Conservation (phyloP, 208 protist genomes). For the Trypanosoma platydactyli region DNA sequence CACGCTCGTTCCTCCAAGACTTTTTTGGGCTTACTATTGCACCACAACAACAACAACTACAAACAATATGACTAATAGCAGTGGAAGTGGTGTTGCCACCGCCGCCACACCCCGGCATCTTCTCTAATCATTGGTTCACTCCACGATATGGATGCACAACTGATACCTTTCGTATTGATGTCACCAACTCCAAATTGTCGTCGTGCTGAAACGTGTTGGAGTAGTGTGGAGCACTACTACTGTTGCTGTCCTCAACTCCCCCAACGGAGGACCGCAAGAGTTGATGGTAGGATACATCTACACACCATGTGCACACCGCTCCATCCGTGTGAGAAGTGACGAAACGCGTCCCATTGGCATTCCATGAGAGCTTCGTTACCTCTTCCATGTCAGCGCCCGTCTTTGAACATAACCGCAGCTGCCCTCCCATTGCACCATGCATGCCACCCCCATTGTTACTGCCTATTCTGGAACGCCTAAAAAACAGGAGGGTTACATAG, state of each 20-base stretch:
- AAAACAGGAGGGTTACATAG: slow-evolving; percentile 56
- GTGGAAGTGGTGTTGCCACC: no score
- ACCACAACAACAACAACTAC: no score
- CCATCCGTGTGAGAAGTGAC: slow-evolving; percentile 79
- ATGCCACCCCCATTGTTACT: neutral
- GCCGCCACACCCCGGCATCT: neutral
- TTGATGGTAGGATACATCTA: slow-evolving; percentile 50
- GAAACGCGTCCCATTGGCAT: slow-evolving; percentile 77
- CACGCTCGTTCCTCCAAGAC: neutral
- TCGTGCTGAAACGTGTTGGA: slow-evolving; percentile 10
- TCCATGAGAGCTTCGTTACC: slow-evolving; percentile 76
- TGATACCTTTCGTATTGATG: slow-evolving; percentile 48
- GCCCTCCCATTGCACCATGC: neutral
- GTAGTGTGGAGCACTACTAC: slow-evolving; percentile 4
- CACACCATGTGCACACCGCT: slow-evolving; percentile 62
- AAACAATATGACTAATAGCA: no score
- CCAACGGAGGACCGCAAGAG: neutral
- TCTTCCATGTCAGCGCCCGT: slow-evolving; percentile 48
- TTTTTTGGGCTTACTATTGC: no score
- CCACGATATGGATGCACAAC: slow-evolving; percentile 58
- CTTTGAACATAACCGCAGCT: slow-evolving; percentile 50
- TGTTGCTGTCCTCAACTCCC: neutral
- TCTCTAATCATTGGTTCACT: neutral
- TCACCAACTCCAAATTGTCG: slow-evolving; percentile 31
- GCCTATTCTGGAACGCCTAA: slow-evolving; percentile 42